Conservation (phyloP, 2,329 filamentous ascomycete genomes). For the Curvularia lunata region DNA sequence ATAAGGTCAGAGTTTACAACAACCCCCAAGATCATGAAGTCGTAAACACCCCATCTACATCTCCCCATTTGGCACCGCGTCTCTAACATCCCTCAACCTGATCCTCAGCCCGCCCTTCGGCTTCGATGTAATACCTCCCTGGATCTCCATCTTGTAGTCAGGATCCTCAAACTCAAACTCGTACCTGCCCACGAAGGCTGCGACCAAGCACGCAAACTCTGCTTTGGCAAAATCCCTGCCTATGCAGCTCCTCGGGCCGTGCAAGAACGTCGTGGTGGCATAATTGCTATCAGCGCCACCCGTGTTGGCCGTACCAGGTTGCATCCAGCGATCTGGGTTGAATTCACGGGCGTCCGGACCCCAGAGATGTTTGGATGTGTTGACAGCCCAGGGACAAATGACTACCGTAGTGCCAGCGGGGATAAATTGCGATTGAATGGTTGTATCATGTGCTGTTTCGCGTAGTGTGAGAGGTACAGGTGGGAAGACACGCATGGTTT, state of each 20-base stretch:
- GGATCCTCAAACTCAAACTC: slow-evolving; percentile 69
- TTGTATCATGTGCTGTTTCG: slow-evolving; percentile 67
- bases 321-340: slow-evolving; percentile 68
- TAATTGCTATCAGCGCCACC: slow-evolving; percentile 80
- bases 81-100: slow-evolving; percentile 59
- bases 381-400: slow-evolving; percentile 70
- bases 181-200: slow-evolving; percentile 77
- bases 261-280: slow-evolving; percentile 79
- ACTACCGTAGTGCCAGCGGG: slow-evolving; percentile 74
- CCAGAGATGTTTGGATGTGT: slow-evolving; percentile 74
- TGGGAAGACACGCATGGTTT: slow-evolving; percentile 74
- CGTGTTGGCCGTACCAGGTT: slow-evolving; percentile 59
- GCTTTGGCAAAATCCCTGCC: slow-evolving; percentile 79
- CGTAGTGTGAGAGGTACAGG: slow-evolving; percentile 76
- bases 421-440: slow-evolving; percentile 68
- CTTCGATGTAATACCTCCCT: slow-evolving; percentile 72
- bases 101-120: slow-evolving; percentile 76
- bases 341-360: slow-evolving; percentile 76
- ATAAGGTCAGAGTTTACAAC: background rate
- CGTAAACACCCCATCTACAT: background rate
- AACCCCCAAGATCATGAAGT: background rate
- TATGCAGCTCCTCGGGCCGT: slow-evolving; percentile 86
- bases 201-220: slow-evolving; percentile 84
- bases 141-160: slow-evolving; percentile 65
- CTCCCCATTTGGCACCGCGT: background rate